These are phyloP conservation scores for Poronia punctata DNA, from an alignment of 495 filamentous ascomycete species.

Conservation along the genomic window DNA sequence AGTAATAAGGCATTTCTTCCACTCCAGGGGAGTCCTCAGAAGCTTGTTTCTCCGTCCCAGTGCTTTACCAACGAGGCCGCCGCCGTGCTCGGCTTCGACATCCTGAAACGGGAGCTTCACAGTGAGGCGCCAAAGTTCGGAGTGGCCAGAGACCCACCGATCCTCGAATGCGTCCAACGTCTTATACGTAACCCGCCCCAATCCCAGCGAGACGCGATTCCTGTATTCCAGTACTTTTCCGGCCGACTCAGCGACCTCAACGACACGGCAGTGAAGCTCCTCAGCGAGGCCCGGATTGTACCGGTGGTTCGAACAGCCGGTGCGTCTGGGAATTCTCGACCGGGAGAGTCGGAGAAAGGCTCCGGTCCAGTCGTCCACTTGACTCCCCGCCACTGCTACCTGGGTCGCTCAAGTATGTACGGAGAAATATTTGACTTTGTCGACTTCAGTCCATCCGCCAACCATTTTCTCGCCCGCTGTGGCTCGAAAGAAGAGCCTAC, in stretches of 20 bases:
- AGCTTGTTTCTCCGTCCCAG: conserved; percentile 60
- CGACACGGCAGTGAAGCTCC: conserved; percentile 47
- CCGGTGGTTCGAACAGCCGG: conserved; percentile 46
- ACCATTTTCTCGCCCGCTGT: conserved; percentile 76
- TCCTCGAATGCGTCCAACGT: conserved; percentile 62
- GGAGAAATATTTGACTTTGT: conserved; percentile 94
- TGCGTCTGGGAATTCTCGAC: conserved; percentile 14
- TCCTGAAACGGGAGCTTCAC: conserved; percentile 66
- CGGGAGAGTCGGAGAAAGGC: conserved; percentile 18
- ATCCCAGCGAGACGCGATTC: conserved; percentile 54
- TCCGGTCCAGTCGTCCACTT: conserved; percentile 30
- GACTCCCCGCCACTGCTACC: conserved; percentile 64
- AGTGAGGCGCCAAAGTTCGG: conserved; percentile 74
- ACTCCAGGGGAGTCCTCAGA: conserved; percentile 54
- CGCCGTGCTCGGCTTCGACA: conserved; percentile 68
- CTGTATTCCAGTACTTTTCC: conserved; percentile 77
- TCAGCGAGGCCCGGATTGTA: conserved; percentile 61
- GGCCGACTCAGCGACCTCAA: conserved; percentile 64
- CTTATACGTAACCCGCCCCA: conserved; percentile 65
- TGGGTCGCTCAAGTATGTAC: conserved; percentile 67
- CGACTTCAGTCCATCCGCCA: conserved; percentile 81
- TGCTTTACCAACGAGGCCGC: conserved; percentile 79
- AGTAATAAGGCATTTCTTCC: conserved; percentile 64
- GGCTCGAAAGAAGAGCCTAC: conserved; percentile 89
- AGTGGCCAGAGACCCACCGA: conserved; percentile 69